phyloP scores from a whole-genome alignment of 441 rosid genomes.

The Cnidoscolus chayamansa region DNA sequence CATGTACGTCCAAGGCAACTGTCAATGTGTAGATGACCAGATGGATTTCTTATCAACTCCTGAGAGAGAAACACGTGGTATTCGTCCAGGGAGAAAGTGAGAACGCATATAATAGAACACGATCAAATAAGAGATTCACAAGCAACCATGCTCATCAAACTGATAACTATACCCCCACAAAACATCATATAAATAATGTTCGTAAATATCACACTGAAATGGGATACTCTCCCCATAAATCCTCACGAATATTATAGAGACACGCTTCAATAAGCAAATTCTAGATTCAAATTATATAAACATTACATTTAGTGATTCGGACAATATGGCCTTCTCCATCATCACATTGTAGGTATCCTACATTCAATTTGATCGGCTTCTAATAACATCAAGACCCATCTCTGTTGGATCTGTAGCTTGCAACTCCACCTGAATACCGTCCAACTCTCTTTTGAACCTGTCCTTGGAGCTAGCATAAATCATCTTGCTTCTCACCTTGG shows the following conservation, averaged over 20 bases:
- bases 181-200: constrained; percentile 26
- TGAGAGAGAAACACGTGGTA: no score
- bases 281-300: constrained; percentile 31
- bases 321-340: constrained; percentile 25
- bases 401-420: constrained; percentile 72
- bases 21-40: no score
- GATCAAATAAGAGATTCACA: background rate
- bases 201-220: constrained; percentile 29
- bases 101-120: background rate
- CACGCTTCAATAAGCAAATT: constrained; percentile 24
- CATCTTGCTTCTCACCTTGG: constrained; percentile 69
- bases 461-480: constrained; percentile 71
- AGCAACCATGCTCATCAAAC: constrained; percentile 5
- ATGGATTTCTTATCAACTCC: no score
- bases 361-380: constrained; percentile 49
- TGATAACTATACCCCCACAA: constrained; percentile 26
- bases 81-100: no score
- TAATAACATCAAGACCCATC: constrained; percentile 65
- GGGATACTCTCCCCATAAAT: constrained; percentile 32
- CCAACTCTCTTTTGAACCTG: constrained; percentile 61
- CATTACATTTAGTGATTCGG: constrained; percentile 30
- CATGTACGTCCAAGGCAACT: no score
- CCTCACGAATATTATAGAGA: constrained; percentile 28
- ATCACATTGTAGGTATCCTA: constrained; percentile 18
- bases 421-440: constrained; percentile 66